A percentile compares a stretch with the other conserved stretches of the same genome.
These are phyloP conservation scores for Arthrinium phaeospermum DNA, from an alignment of 2,329 filamentous ascomycete species.

Conservation along the genomic window DNA sequence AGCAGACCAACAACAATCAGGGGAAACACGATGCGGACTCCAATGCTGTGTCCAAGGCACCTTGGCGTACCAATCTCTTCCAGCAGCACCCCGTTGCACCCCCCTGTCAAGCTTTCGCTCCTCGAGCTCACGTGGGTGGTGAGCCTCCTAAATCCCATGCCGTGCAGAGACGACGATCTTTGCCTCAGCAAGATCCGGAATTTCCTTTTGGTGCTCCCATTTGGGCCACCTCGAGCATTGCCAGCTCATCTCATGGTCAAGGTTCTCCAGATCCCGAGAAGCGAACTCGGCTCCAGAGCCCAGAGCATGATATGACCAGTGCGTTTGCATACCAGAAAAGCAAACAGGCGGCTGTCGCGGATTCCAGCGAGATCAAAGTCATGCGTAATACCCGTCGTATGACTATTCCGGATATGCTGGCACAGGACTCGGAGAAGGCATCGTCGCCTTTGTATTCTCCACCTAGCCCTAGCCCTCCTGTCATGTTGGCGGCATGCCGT, in stretches of 20 bases:
- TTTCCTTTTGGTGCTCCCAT: background rate
- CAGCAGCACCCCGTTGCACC: slow-evolving; percentile 28
- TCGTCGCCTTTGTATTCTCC: background rate
- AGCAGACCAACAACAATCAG: slow-evolving; percentile 22
- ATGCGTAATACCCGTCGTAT: slow-evolving; percentile 28
- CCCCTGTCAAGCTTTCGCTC: background rate
- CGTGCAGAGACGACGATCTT: background rate
- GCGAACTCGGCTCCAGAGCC: slow-evolving; percentile 24
- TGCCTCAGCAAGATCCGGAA: background rate
- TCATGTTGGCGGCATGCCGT: background rate
- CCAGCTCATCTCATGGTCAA: slow-evolving; percentile 33
- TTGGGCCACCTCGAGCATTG: slow-evolving; percentile 41
- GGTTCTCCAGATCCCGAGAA: slow-evolving; percentile 23
- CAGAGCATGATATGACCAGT: slow-evolving; percentile 40
- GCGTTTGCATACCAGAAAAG: slow-evolving; percentile 39
- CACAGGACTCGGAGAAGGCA: slow-evolving; percentile 31
- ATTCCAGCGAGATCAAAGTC: background rate
- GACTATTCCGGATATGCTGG: slow-evolving; percentile 36
- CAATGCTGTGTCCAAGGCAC: slow-evolving; percentile 18
- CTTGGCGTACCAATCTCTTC: background rate
- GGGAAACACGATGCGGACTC: background rate
- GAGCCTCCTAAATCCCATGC: background rate
- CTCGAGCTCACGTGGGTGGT: background rate
- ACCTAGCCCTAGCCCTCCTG: background rate
- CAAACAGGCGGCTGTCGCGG: slow-evolving; percentile 28